Conservation (phyloP, 805 yeast genomes). For the Clavispora phyllophila region DNA sequence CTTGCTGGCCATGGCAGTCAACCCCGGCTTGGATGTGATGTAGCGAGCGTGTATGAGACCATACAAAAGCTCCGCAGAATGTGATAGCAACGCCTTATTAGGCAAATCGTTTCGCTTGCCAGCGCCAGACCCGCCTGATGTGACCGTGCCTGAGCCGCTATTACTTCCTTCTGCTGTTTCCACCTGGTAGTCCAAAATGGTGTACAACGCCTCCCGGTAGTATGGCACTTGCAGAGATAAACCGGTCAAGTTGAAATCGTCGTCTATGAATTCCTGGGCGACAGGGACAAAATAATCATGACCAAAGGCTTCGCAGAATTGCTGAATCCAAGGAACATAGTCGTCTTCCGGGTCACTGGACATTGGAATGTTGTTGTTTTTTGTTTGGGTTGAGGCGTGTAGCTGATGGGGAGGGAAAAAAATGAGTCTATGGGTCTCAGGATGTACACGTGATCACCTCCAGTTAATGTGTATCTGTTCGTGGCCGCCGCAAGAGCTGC, state of each 20-base stretch:
- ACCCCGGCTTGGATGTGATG: conserved; percentile 83
- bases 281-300: conserved; percentile 93
- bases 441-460: background rate
- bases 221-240: conserved; percentile 79
- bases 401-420: conserved; percentile 1
- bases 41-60: conserved; percentile 93
- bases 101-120: conserved; percentile 54
- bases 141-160: conserved; percentile 5
- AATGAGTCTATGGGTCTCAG: background rate
- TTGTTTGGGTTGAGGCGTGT: background rate
- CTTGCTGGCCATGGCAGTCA: conserved; percentile 89
- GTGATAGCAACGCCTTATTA: conserved; percentile 73
- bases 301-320: conserved; percentile 72
- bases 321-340: conserved; percentile 75
- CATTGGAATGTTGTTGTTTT: conserved; percentile 17
- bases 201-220: conserved; percentile 86
- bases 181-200: conserved; percentile 79
- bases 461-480: too few species aligned
- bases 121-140: conserved; percentile 11
- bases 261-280: conserved; percentile 87
- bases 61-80: conserved; percentile 85
- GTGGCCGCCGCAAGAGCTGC: too few species aligned
- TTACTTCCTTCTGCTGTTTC: conserved; percentile 37
- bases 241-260: conserved; percentile 94
- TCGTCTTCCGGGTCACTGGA: conserved; percentile 47